These are phyloP conservation scores for Paspalum notatum DNA, from an alignment of 176 grass and related monocot genomes.

Conservation along the genomic window DNA sequence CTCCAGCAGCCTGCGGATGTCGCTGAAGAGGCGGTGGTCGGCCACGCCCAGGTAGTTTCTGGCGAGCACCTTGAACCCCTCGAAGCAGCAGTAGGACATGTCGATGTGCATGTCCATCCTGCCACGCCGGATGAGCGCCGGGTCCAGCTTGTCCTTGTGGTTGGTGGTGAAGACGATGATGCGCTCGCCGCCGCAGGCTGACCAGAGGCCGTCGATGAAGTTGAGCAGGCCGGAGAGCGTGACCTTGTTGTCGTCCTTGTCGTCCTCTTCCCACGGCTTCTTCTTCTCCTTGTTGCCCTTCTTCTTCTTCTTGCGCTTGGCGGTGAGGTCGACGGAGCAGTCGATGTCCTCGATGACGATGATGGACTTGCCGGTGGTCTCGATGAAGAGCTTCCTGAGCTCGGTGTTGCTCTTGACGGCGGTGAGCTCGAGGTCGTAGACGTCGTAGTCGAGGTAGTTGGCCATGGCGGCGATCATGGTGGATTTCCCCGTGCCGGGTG, in stretches of 20 bases:
- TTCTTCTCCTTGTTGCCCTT: too few species aligned
- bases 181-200: slow-evolving; percentile 56
- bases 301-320: slow-evolving; percentile 26
- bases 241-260: slow-evolving; percentile 25
- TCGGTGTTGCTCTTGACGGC: slow-evolving; percentile 52
- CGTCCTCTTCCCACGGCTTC: not conserved
- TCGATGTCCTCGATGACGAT: slow-evolving; percentile 75
- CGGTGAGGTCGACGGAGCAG: slow-evolving; percentile 65
- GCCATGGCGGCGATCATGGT: slow-evolving; percentile 67
- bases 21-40: slow-evolving; percentile 26
- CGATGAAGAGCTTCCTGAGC: slow-evolving; percentile 61
- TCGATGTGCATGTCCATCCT: slow-evolving; percentile 82
- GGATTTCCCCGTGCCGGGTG: slow-evolving; percentile 64
- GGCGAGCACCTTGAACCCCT: slow-evolving; percentile 57
- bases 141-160: slow-evolving; percentile 66
- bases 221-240: slow-evolving; percentile 64
- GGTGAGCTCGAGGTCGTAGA: slow-evolving; percentile 64
- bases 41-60: slow-evolving; percentile 47
- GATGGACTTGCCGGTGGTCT: slow-evolving; percentile 59
- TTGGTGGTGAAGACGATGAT: slow-evolving; percentile 69
- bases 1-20: slow-evolving; percentile 37
- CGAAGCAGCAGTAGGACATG: slow-evolving; percentile 56
- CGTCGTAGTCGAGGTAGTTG: slow-evolving; percentile 52
- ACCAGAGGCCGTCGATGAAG: slow-evolving; percentile 71
- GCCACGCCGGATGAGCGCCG: slow-evolving; percentile 52